A percentile compares a stretch with the other conserved stretches of the same genome.
These are phyloP conservation scores for Madurella fahalii DNA, from an alignment of 2,329 filamentous ascomycete genomes.

Conservation along the genomic window DNA sequence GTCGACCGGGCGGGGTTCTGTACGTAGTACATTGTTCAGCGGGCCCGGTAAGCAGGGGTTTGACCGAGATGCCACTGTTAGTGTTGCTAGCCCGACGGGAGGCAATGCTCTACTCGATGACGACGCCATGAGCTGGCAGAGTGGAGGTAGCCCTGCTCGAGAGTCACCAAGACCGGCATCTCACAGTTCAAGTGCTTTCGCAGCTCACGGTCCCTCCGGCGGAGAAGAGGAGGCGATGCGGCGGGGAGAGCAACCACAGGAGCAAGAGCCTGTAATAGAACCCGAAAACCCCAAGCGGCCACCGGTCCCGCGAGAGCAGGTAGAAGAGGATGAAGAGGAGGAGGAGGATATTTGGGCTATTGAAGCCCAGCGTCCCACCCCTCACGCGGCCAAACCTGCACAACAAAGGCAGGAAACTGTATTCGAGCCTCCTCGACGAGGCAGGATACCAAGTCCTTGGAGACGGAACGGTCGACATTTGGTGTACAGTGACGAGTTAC, in stretches of 20 bases:
- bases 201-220: neutral
- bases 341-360: constrained; percentile 54
- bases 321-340: constrained; percentile 27
- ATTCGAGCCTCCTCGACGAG: constrained; percentile 27
- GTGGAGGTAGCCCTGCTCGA: constrained; percentile 19
- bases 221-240: neutral
- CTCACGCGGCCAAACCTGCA: constrained; percentile 26
- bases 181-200: constrained; percentile 10
- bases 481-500: constrained; percentile 32
- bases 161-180: constrained; percentile 11
- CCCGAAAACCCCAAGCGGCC: neutral
- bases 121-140: constrained; percentile 44
- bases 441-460: constrained; percentile 37
- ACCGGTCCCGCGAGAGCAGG: neutral
- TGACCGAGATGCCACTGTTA: constrained; percentile 14
- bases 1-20: constrained; percentile 3
- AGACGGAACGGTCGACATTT: constrained; percentile 31
- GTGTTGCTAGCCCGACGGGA: constrained; percentile 31
- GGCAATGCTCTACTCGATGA: constrained; percentile 23
- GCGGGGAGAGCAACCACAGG: neutral
- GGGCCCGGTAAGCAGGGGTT: neutral
- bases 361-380: constrained; percentile 48
- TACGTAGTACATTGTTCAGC: constrained; percentile 19
- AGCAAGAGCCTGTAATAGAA: neutral
- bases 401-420: constrained; percentile 15